Conservation (phyloP, 2,329 filamentous ascomycete species). For the Metarhizium humberi region DNA sequence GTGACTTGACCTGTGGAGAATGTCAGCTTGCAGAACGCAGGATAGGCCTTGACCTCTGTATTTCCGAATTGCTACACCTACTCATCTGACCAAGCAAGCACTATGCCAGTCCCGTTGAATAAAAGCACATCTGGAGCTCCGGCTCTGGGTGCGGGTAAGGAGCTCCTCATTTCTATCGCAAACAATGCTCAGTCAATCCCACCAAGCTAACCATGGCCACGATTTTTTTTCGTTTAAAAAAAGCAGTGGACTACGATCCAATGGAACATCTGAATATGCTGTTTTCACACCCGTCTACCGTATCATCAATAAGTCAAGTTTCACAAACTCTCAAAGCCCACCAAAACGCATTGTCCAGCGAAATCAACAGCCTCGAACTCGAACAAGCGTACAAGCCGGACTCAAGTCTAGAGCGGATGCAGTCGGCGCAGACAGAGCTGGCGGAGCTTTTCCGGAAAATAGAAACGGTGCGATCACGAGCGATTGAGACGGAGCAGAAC, state of each 20-base stretch:
- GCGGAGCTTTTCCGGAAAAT: constrained; percentile 89
- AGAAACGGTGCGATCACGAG: constrained; percentile 80
- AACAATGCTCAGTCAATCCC: neutral
- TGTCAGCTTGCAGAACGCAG: neutral
- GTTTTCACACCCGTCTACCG: constrained; percentile 81
- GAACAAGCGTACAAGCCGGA: constrained; percentile 78
- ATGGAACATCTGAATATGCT: constrained; percentile 88
- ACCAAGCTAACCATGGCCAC: neutral
- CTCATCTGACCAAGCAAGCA: neutral
- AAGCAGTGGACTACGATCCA: constrained; percentile 73
- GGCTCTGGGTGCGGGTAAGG: constrained; percentile 36
- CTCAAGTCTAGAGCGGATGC: constrained; percentile 84
- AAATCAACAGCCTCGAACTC: constrained; percentile 65
- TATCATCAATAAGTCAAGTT: constrained; percentile 66
- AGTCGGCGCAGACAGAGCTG: constrained; percentile 82
- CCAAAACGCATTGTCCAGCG: constrained; percentile 71
- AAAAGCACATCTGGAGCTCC: constrained; percentile 24
- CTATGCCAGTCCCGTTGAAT: constrained; percentile 26
- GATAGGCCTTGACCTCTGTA: neutral
- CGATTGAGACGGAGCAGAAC: constrained; percentile 84
- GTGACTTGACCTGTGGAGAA: neutral
- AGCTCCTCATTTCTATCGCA: neutral
- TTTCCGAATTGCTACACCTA: neutral
- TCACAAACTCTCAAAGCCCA: constrained; percentile 64
- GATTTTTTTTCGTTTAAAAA: neutral